phyloP scores from a whole-genome alignment of 2,329 filamentous ascomycete species.

The Cladosporium austrohemisphaericum region DNA sequence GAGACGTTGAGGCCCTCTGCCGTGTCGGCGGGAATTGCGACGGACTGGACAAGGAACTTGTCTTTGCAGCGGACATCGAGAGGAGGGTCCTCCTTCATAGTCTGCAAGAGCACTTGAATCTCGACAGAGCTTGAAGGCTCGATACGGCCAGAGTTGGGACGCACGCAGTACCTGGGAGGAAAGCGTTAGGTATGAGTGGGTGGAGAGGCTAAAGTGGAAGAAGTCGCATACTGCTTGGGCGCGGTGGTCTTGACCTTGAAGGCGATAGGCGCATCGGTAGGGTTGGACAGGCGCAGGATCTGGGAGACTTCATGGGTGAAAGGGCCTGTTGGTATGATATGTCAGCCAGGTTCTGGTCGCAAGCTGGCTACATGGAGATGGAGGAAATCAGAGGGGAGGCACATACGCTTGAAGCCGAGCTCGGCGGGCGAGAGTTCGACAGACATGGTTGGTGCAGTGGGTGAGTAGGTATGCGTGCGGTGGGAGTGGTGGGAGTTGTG shows the following conservation, averaged over 20 bases:
- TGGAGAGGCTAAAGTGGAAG: not conserved
- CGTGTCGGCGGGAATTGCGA: conserved; percentile 76
- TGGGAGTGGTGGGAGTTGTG: conserved; percentile 2
- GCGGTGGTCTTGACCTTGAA: conserved; percentile 96
- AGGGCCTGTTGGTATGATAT: conserved; percentile 45
- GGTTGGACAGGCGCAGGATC: conserved; percentile 56
- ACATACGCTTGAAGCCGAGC: conserved; percentile 88
- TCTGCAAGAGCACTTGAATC: conserved; percentile 94
- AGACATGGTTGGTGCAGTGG: conserved; percentile 63
- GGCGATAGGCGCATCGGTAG: conserved; percentile 55
- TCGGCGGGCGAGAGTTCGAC: conserved; percentile 89
- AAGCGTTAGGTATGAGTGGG: not conserved
- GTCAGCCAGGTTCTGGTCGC: conserved; percentile 5
- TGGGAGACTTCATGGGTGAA: conserved; percentile 64
- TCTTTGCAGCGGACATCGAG: conserved; percentile 86
- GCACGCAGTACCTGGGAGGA: conserved; percentile 79
- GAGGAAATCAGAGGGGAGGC: not conserved
- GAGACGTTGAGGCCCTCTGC: conserved; percentile 72
- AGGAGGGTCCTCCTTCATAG: conserved; percentile 93
- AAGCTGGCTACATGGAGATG: conserved; percentile 2
- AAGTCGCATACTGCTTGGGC: conserved; percentile 83
- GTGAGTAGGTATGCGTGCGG: conserved; percentile 9
- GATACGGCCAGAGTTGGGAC: conserved; percentile 94
- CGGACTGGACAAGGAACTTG: conserved; percentile 96
- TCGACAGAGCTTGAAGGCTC: conserved; percentile 86